Conservation (phyloP, 257 asterid genomes). For the Nicotiana tomentosiformis region DNA sequence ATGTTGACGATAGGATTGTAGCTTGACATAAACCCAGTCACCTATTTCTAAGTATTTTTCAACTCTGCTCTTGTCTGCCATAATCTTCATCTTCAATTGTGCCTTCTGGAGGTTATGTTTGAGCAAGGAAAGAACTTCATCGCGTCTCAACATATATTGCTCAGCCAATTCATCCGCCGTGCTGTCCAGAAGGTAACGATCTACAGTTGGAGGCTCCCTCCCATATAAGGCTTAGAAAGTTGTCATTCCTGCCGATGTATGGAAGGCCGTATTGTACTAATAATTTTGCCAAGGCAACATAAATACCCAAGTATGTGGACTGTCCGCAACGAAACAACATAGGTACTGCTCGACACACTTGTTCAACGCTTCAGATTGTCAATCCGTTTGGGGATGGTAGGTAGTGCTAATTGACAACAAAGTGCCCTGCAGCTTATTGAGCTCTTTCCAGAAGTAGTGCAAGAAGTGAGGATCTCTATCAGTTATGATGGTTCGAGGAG, state of each 20-base stretch:
- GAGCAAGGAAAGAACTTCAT: neutral
- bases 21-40: neutral
- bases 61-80: neutral
- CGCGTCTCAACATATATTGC: neutral
- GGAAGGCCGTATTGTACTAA: neutral
- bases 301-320: neutral
- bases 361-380: neutral
- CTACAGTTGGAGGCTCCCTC: neutral
- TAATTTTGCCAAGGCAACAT: neutral
- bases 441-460: neutral
- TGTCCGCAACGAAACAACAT: neutral
- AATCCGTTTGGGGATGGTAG: neutral
- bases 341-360: neutral
- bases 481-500: neutral
- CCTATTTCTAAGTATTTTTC: neutral
- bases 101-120: neutral
- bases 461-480: neutral
- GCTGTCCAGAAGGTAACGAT: too few species aligned
- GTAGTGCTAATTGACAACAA: neutral
- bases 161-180: neutral
- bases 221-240: too few species aligned
- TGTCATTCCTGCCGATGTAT: neutral
- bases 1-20: neutral
- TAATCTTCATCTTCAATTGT: neutral
- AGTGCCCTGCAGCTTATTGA: neutral